Base-by-base conservation (phyloP, 2,329 filamentous ascomycete species). In the Microcyclospora tardicrescens region DNA sequence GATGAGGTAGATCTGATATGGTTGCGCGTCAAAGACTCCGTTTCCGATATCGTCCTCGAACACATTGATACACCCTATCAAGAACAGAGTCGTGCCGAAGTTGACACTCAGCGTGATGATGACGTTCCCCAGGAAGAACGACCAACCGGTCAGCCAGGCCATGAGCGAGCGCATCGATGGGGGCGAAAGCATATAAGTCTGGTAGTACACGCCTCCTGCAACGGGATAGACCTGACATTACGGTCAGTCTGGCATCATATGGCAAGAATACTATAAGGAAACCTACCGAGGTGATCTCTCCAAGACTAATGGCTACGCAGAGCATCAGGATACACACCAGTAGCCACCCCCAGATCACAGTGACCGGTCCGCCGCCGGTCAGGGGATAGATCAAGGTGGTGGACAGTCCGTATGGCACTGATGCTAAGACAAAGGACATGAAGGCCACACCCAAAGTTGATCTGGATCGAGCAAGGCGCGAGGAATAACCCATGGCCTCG, bases 71-170 rank as follows among this genome's bases (percentile, higher is more conserved):
- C 69, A 73, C 34, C 64, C 67, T 46, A 71, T 61, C 36, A 73
- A 56, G 57, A 74, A 73, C 12, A 69, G 58, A 3, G 69, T 62
- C n/a, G 69, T 71, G 53, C 80, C 82, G 51, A 85, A 86, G 64
- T 84, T 83, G 55, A 85, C 81, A n/a, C 80, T 73, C n/a, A 85
- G 67, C 0, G 81, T 85, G 49, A 87, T 87, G 48, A 79, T 84
- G 58, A 85, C 79, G 62, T 86, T 86, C 42, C 83, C 83, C 37
- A 84, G 76, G 13, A 84, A 72, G 55, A 82, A 86, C 15, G 79
- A 66, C 81, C 81, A 86, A 43, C 81, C 81, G 47, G 77, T 81
- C 36, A 82, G 73, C 74, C 78, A 85, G 27, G 77, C 77, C 12
- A 78, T 67, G 12, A 81, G 62, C 32, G 70, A 72, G 38, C 79